Evolutionary conservation across 179 eudicot species (phyloP), one percentile per base, ranked within the genome.

Genomic region (Carnegiea gigantea): DNA sequence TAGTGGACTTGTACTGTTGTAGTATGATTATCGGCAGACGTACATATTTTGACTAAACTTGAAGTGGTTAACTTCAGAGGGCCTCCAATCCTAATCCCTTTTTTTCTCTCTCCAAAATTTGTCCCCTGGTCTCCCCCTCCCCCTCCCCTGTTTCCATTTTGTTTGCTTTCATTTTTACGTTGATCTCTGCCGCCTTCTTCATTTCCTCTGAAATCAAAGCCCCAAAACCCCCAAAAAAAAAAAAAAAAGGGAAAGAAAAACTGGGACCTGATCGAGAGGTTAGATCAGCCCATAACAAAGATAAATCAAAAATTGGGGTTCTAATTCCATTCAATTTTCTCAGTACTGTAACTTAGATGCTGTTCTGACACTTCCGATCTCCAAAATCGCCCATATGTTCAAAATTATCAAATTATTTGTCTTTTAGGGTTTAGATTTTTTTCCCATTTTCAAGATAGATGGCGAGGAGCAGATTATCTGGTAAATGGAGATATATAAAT

Each of bases 381-480:
- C 21, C 46, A 57, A 28, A 26, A 67, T 28, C 68, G 46, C 43
- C 33, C 76, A 7, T 13, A 67, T 81, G 20, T 23, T 73, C 17
- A 17, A 75, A 9, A 13, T 65, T 24, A 13, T 38, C 2, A 10
- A 26, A 20, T 40, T 9, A 28, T 11, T 65, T 5, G 38, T 6
- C 2, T 1, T 53, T 70, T 76, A 77, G 85, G 82, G 85, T 82
- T 78, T 72, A 23, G 15, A 17, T 57, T 73, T 30, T 30, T 21
- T 8, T 48, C 13, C n/a, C n/a, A 1, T 0, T 12, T 15, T 21
- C 0, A 40, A 14, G 33, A 51, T 78, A 79, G 80, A 97, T 97
- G 99, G 98, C 91, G 49, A 88, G 98, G 80, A 88, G 78, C 85
- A 91, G 99, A 92, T 92, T 95, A 49, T 86, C 93, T 23, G 90